Conservation (phyloP, 805 yeast genomes). For the Pichia heedii region DNA sequence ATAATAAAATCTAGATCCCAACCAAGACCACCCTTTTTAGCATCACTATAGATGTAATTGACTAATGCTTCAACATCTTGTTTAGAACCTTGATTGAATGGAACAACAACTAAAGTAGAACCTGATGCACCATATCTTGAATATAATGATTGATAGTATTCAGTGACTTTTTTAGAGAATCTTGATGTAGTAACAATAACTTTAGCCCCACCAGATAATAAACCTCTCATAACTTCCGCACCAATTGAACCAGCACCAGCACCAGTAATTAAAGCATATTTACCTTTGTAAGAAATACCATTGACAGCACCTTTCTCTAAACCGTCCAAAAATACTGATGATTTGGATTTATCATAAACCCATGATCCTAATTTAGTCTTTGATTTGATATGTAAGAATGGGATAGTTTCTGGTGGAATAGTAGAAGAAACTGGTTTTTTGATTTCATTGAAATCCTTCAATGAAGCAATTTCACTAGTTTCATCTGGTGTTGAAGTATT, state of each 20-base stretch:
- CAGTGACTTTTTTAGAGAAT: slow-evolving; percentile 89
- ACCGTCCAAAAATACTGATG: slow-evolving; percentile 77
- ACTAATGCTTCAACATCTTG: slow-evolving; percentile 85
- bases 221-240: slow-evolving; percentile 91
- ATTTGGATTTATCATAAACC: slow-evolving; percentile 72
- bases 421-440: slow-evolving; percentile 65
- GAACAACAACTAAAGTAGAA: slow-evolving; percentile 88
- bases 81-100: slow-evolving; percentile 96
- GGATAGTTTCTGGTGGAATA: slow-evolving; percentile 77
- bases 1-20: slow-evolving; percentile 96
- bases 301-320: slow-evolving; percentile 90
- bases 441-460: slow-evolving; percentile 61
- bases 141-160: slow-evolving; percentile 89
- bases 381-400: slow-evolving; percentile 87
- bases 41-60: slow-evolving; percentile 75
- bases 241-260: slow-evolving; percentile 99
- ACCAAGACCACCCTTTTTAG: slow-evolving; percentile 83
- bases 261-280: slow-evolving; percentile 89
- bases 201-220: slow-evolving; percentile 95
- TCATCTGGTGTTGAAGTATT: slow-evolving; percentile 35
- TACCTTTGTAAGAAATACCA: slow-evolving; percentile 84
- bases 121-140: slow-evolving; percentile 90
- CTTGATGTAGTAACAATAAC: slow-evolving; percentile 95
- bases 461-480: slow-evolving; percentile 79
- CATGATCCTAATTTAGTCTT: slow-evolving; percentile 65